These are phyloP conservation scores for Cryptococcus jaspeensis DNA, from an alignment of 1,284 basidiomycete species.

Conservation along the genomic window DNA sequence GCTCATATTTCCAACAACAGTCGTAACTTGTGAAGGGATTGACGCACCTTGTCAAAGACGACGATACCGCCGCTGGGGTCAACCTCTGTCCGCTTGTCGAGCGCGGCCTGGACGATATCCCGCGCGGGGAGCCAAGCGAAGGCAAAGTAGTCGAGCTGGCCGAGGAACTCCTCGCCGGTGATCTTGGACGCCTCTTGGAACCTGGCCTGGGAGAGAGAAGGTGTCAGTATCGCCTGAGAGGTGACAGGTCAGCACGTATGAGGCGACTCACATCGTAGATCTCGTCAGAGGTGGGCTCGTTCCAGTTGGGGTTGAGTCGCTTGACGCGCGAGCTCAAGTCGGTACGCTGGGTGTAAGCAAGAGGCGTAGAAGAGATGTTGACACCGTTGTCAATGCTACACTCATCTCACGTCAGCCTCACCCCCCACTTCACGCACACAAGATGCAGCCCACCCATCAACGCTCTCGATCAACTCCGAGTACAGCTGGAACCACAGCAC, in stretches of 20 bases:
- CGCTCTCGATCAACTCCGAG: conserved; percentile 87
- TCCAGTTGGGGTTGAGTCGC: conserved; percentile 87
- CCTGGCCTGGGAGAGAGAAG: conserved; percentile 56
- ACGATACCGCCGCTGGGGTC: conserved; percentile 76
- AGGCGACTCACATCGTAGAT: conserved; percentile 65
- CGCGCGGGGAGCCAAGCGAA: conserved; percentile 91
- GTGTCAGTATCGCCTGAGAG: not conserved
- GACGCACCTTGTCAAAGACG: conserved; percentile 70
- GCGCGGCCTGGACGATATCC: conserved; percentile 69
- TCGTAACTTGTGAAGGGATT: not conserved
- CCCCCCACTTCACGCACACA: not conserved
- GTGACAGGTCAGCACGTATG: not conserved
- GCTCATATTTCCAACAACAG: not conserved
- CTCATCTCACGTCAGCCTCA: not conserved
- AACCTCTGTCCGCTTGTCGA: conserved; percentile 63
- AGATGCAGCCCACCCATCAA: conserved; percentile 63
- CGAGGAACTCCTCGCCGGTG: conserved; percentile 83
- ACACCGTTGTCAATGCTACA: conserved; percentile 86
- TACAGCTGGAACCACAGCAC: conserved; percentile 87
- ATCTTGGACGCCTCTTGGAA: conserved; percentile 79
- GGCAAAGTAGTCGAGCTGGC: conserved; percentile 75
- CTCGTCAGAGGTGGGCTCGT: conserved; percentile 64
- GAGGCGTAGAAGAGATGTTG: conserved; percentile 62
- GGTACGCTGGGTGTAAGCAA: conserved; percentile 69
- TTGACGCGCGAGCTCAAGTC: conserved; percentile 79